These are phyloP conservation scores for Trichoderma breve DNA, from an alignment of 2,329 filamentous ascomycete species.

Conservation along the genomic window DNA sequence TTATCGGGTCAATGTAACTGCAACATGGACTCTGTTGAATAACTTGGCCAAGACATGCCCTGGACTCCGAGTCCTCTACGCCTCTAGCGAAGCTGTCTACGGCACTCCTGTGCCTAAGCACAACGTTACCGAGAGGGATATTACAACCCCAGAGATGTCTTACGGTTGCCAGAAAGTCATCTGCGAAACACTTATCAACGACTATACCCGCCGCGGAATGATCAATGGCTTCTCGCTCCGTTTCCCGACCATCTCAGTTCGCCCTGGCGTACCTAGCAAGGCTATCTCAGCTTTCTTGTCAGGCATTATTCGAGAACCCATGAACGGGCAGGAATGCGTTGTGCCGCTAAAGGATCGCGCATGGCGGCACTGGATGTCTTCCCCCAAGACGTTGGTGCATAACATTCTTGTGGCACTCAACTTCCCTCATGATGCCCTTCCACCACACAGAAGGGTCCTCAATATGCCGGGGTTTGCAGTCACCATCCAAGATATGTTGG, in stretches of 20 bases:
- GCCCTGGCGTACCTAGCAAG: neutral
- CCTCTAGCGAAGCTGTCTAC: neutral
- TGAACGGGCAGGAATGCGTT: neutral
- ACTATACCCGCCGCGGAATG: conserved; percentile 47
- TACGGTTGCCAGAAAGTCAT: conserved; percentile 64
- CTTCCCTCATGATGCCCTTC: neutral
- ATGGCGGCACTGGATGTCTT: neutral
- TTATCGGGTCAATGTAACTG: neutral
- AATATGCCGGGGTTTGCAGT: neutral
- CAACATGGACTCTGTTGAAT: neutral
- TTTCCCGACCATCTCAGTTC: neutral
- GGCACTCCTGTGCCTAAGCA: conserved; percentile 35
- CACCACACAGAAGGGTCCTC: neutral
- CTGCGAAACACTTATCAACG: conserved; percentile 45
- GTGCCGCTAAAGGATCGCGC: neutral
- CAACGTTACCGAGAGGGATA: conserved; percentile 35
- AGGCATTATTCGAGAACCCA: neutral
- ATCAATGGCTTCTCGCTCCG: conserved; percentile 39
- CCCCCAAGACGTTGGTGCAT: neutral
- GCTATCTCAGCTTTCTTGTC: neutral
- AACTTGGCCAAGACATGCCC: neutral
- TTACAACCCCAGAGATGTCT: conserved; percentile 55
- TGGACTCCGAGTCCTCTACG: neutral
- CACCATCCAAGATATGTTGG: neutral
- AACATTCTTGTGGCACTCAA: neutral